phyloP scores from a whole-genome alignment of 495 filamentous ascomycete genomes.

The Hypoxylon subgilvum region DNA sequence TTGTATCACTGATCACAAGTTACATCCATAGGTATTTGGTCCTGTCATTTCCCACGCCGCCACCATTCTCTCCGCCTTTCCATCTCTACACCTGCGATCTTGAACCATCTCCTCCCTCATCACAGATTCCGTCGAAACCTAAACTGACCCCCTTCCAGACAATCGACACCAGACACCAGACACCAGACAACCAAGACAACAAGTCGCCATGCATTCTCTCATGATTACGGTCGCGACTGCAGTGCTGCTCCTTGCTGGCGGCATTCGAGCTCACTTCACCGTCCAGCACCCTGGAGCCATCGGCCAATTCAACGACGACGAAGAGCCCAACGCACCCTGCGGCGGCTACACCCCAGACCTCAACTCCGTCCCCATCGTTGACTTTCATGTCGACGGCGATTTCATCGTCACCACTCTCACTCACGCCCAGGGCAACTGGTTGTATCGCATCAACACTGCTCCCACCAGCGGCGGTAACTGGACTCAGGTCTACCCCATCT shows the following conservation, averaged over 20 bases:
- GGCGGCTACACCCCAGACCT: slow-evolving; percentile 54
- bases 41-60: neutral
- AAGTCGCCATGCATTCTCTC: slow-evolving; percentile 27
- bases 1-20: slow-evolving; percentile 16
- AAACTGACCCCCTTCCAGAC: neutral
- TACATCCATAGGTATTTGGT: neutral
- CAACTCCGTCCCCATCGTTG: slow-evolving; percentile 40
- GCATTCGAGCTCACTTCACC: slow-evolving; percentile 54
- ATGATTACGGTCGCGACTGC: slow-evolving; percentile 9
- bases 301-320: slow-evolving; percentile 53
- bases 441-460: slow-evolving; percentile 59
- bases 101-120: no score
- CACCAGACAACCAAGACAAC: neutral
- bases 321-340: slow-evolving; percentile 51
- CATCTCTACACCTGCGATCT: neutral
- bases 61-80: neutral
- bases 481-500: slow-evolving; percentile 54
- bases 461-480: slow-evolving; percentile 51
- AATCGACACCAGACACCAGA: no score
- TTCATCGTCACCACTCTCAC: slow-evolving; percentile 45
- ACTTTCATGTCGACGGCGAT: slow-evolving; percentile 61
- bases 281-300: slow-evolving; percentile 52
- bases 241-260: slow-evolving; percentile 42
- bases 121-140: no score
- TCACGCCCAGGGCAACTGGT: slow-evolving; percentile 55